phyloP scores from a whole-genome alignment of 2,329 filamentous ascomycete genomes.

The Aspergillus brunneoviolaceus region DNA sequence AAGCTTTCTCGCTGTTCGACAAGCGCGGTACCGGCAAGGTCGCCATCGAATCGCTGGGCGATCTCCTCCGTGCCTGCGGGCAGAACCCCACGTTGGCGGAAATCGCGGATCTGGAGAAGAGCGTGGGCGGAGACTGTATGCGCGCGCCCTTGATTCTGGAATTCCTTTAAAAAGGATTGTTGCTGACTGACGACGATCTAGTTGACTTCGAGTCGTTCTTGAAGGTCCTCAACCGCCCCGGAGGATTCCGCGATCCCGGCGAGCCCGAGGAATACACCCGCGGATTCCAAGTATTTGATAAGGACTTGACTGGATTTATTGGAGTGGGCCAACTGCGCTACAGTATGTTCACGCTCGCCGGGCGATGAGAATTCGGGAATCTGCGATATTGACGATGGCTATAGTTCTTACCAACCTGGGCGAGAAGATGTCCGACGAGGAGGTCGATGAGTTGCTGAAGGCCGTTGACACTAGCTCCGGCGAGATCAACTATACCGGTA shows the following conservation, averaged over 20 bases:
- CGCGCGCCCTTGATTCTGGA: slow-evolving; percentile 36
- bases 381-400: slow-evolving; percentile 2
- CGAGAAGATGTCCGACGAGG: slow-evolving; percentile 99
- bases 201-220: slow-evolving; percentile 98
- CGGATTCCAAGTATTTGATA: slow-evolving; percentile 99
- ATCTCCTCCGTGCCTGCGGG: slow-evolving; percentile 91
- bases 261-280: slow-evolving; percentile 98
- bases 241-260: slow-evolving; percentile 96
- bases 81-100: slow-evolving; percentile 96
- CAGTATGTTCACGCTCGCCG: slow-evolving; percentile 44
- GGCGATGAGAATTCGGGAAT: not conserved
- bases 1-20: slow-evolving; percentile 99
- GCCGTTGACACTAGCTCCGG: slow-evolving; percentile 93
- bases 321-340: slow-evolving; percentile 97
- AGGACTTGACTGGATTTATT: slow-evolving; percentile 97
- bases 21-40: slow-evolving; percentile 97
- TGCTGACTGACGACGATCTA: slow-evolving; percentile 39
- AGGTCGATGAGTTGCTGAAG: slow-evolving; percentile 98
- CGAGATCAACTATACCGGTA: slow-evolving; percentile 97
- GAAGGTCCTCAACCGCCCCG: slow-evolving; percentile 93
- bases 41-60: slow-evolving; percentile 79
- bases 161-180: not conserved
- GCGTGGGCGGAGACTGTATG: slow-evolving; percentile 86
- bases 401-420: slow-evolving; percentile 89
- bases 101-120: slow-evolving; percentile 89